Percentiles rank a stretch among this genome's conserved stretches.
phyloP scores from a whole-genome alignment of 2,329 filamentous ascomycete genomes.

The Tetracladium maxilliforme region DNA sequence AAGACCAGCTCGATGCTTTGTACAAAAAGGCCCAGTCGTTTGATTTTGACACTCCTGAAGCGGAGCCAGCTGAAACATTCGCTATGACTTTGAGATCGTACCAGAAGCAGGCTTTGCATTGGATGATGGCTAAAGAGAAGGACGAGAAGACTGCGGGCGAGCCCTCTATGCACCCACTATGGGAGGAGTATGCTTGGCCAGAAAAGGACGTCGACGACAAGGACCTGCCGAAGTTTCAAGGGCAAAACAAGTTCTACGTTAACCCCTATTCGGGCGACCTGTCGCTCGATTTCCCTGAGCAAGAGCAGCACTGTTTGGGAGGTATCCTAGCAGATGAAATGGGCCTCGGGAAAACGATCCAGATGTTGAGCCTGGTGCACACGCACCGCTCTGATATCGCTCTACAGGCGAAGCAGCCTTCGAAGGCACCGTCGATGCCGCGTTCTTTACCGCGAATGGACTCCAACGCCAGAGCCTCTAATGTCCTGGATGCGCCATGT shows the following conservation, averaged over 20 bases:
- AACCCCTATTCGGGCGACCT: slow-evolving; percentile 95
- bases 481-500: slow-evolving; percentile 57
- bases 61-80: slow-evolving; percentile 72
- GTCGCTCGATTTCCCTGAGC: slow-evolving; percentile 78
- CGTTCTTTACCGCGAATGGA: slow-evolving; percentile 44
- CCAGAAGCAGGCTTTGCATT: slow-evolving; percentile 87
- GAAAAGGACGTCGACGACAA: slow-evolving; percentile 75
- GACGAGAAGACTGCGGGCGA: slow-evolving; percentile 54
- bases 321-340: slow-evolving; percentile 94
- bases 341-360: slow-evolving; percentile 95
- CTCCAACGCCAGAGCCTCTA: slow-evolving; percentile 34
- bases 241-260: slow-evolving; percentile 70
- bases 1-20: slow-evolving; percentile 84
- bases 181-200: slow-evolving; percentile 93
- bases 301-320: slow-evolving; percentile 88
- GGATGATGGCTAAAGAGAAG: slow-evolving; percentile 93
- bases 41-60: slow-evolving; percentile 81
- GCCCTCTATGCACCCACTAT: slow-evolving; percentile 85
- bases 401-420: slow-evolving; percentile 13
- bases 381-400: slow-evolving; percentile 53
- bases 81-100: slow-evolving; percentile 75
- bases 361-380: slow-evolving; percentile 92
- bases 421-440: slow-evolving; percentile 10
- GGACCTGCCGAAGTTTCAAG: slow-evolving; percentile 48
- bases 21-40: slow-evolving; percentile 96